Base-by-base conservation (phyloP, 2,329 filamentous ascomycete species). In the Aureobasidium sp. region DNA sequence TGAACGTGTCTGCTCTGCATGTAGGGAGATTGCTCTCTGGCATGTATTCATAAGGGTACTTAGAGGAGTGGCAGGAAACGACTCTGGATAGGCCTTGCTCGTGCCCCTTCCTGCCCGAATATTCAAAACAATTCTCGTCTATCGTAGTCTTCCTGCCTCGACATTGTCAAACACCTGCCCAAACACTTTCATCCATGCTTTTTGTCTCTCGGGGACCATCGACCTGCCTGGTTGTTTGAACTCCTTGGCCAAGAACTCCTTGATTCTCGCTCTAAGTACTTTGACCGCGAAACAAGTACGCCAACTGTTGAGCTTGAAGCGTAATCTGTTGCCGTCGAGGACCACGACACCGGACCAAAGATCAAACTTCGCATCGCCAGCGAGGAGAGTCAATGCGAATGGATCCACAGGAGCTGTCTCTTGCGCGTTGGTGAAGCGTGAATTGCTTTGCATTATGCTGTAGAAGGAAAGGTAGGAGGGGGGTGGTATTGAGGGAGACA, bases 381-480 rank as follows among this genome's bases (percentile, higher is more conserved):
- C 93, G 49, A 96, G 78, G 24, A 98, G 73, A 14, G 86, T 83
- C 60, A 96, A 80, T 10, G 90, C 83, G 59, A 96, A 86, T 38
- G 90, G 85, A 40, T 10, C 85, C 88, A 2, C 71, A 61, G 52
- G 70, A 57, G 62, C 61, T 1, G 88, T 94, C 65, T 95, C 89
- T 60, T 96, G 90, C 0, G 93, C 93, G 59, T 95, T 94, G 60
- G 91, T 88, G 62, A 86, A 84, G 56, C 78, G 79, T 78, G 84
- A 88, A 72, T 74, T 90, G 2, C 86, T 86, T 68, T 96, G 90
- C 88, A 97, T 95, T 59, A 97, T 95, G 67, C 95, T 87, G 71
- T 97, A 97, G 68, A 95, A 98, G 0, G 88, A 93, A 39, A 98
- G 73, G 83, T 88, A 97, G 63, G 83, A 85, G 34, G 90, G 73